Base-by-base conservation (phyloP, 2,329 filamentous ascomycete genomes). In the Eurotiales sp. region DNA sequence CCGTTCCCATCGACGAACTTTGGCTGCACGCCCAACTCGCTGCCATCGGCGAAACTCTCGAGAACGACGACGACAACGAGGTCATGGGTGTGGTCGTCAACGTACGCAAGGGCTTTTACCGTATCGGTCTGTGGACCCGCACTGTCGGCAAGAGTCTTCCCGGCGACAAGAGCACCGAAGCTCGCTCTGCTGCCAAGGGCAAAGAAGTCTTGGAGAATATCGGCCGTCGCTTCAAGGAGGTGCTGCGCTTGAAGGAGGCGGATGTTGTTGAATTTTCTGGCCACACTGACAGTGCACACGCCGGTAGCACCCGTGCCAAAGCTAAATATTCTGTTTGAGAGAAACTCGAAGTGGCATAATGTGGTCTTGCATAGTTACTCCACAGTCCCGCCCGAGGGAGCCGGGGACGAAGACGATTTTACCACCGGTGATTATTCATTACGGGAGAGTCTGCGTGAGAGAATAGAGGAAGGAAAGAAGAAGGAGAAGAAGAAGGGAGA, bases 51-150 rank as follows among this genome's bases (percentile, higher is more conserved):
- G 95, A 99, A 81, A 97, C 92, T 22, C 87, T 99, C 50, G 93
- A 99, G 77, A 86, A 88, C 36, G 91, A 96, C 67, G 86, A 67
- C 21, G 93, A 97, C 67, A 91, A 91, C 62, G 95, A 99, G 74
- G 87, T 99, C 71, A 97, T 97, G 93, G 93, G 93, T 58, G 95
- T 99, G 29, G 93, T 99, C 22, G 91, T 97, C 77, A 99, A 99
- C 73, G 92, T 99, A 54, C 88, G 93, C 72, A 96, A 96, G 79
- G 91, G 88, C 46, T 97, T 99, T 78, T 99, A 90, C 82, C 88
- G 93, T 77, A 87, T 99, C 61, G 91, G 92, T 68, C 84, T 97
- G 62, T 99, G 95, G 93, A 99, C 93, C 57, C 87, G 90, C 65
- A 95, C 91, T 53, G 90, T 90, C 50, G 92, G 92, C 67, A 92